Conservation (phyloP, 495 filamentous ascomycete species). For the Aspergillus asperescens region DNA sequence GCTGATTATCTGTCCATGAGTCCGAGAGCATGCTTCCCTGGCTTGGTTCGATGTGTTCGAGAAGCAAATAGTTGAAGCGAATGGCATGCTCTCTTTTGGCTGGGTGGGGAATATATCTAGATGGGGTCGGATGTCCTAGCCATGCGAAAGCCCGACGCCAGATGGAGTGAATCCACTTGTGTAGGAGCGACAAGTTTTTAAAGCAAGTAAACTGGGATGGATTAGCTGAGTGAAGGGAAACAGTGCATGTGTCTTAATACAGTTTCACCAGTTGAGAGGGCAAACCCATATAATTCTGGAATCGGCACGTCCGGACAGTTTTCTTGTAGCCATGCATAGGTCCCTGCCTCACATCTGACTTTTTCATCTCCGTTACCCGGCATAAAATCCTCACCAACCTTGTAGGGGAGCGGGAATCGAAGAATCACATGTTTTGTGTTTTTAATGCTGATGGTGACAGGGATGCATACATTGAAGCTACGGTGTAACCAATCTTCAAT, state of each 20-base stretch:
- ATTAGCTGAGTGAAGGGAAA: conserved; percentile 2
- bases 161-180: conserved; percentile 20
- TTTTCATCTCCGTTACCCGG: conserved; percentile 34
- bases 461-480: conserved; percentile 34
- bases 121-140: conserved; percentile 20
- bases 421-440: conserved; percentile 20
- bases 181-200: conserved; percentile 25
- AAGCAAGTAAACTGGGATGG: conserved; percentile 25
- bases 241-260: conserved; percentile 7
- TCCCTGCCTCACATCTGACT: conserved; percentile 25
- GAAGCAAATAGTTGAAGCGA: conserved; percentile 16
- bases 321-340: conserved; percentile 30
- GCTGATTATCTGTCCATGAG: neutral
- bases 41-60: conserved; percentile 6
- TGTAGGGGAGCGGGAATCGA: conserved; percentile 32
- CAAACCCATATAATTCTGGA: conserved; percentile 34
- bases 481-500: conserved; percentile 29
- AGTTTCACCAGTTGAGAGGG: conserved; percentile 25
- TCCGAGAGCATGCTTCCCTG: conserved; percentile 6
- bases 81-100: conserved; percentile 22
- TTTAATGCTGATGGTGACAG: conserved; percentile 17
- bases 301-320: conserved; percentile 30
- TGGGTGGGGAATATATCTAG: neutral
- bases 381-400: conserved; percentile 25
- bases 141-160: conserved; percentile 16